Evolutionary conservation across 2,329 filamentous ascomycete genomes (phyloP), one percentile per base, ranked within the genome.

Genomic region (Cladophialophora exuberans): DNA sequence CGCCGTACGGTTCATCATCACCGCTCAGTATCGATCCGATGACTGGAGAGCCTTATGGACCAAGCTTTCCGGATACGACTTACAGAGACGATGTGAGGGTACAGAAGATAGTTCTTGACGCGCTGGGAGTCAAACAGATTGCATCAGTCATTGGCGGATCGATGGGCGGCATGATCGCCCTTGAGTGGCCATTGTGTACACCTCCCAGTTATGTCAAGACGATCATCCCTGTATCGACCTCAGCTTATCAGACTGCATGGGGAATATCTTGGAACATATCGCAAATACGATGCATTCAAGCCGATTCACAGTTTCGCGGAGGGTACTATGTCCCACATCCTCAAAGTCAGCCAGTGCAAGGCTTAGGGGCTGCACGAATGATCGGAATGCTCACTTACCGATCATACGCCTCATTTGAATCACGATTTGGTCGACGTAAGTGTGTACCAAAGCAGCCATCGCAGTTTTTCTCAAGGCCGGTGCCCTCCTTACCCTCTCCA

Each of bases 231-330:
- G 81, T 83, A 47, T 77, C 80, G n/a, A 82, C 79, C 2, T 79
- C 79, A 13, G 76, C 77, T 15, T 74, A 78, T 28, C 79, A 82
- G 54, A 79, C 78, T 23, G 79, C 79, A 2, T 83, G 80, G 80
- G 79, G 79, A 41, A 83, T 83, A 44, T 79, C 79, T 52, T 83
- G 80, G 79, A 78, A 77, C 3, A 80, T 82, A 66, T 76, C 78
- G 5, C 80, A 82, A 62, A 69, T 79, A 53, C 78, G 81, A 61
- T 78, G 77, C 79, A 97, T 99, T 70, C 97, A 97, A 74, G 92
- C 90, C 36, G 94, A 99, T 70, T 93, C 93, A 31, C 97, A 97
- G 76, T 99, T 97, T 71, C 90, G 97, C 59, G 91, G 97, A 67
- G 93, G 94, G 36, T 97, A 97, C 74, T 97, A 97, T 69, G 66